Evolutionary conservation across 192 early-diverging fungal genomes (phyloP).

Genomic region (Entomortierella parvispora): DNA sequence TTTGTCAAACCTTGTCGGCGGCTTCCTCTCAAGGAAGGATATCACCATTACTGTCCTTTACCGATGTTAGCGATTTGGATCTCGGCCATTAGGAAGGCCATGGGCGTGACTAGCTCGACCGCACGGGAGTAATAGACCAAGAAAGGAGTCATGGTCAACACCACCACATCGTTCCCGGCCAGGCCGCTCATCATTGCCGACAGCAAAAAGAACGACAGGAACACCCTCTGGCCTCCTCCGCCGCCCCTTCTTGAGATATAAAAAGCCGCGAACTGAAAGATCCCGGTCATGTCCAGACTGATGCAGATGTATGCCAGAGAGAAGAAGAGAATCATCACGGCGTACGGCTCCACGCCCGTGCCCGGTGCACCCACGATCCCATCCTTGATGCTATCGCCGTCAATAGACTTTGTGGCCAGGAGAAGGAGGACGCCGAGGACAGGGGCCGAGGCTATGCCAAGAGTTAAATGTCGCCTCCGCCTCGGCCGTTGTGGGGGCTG

Average conservation of each 20-base stretch:
- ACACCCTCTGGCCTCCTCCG: conserved; percentile 65
- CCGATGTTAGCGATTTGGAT: conserved; percentile 81
- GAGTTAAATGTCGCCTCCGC: conserved; percentile 46
- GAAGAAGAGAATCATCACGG: conserved; percentile 85
- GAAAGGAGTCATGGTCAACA: conserved; percentile 85
- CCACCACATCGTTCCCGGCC: conserved; percentile 87
- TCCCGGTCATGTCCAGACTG: conserved; percentile 83
- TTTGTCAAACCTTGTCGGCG: too few species aligned
- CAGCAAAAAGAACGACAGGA: conserved; percentile 75
- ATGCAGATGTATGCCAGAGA: conserved; percentile 88
- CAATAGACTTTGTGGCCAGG: conserved; percentile 67
- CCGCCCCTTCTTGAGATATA: conserved; percentile 74
- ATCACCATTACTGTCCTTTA: too few species aligned
- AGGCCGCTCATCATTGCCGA: conserved; percentile 77
- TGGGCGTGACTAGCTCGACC: conserved; percentile 64
- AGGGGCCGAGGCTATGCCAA: conserved; percentile 80
- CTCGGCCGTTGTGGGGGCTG: neutral
- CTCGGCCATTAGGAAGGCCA: conserved; percentile 80
- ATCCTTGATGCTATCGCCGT: conserved; percentile 40
- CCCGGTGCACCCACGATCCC: conserved; percentile 37
- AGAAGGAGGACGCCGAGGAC: conserved; percentile 74
- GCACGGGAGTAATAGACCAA: conserved; percentile 77
- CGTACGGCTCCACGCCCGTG: conserved; percentile 77
- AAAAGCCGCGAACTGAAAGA: conserved; percentile 82
- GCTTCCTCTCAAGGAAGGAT: too few species aligned